Evolutionary conservation across 2,329 filamentous ascomycete species (phyloP), one percentile per base, ranked within the genome.

Genomic region (Chaetothyriales sp.): DNA sequence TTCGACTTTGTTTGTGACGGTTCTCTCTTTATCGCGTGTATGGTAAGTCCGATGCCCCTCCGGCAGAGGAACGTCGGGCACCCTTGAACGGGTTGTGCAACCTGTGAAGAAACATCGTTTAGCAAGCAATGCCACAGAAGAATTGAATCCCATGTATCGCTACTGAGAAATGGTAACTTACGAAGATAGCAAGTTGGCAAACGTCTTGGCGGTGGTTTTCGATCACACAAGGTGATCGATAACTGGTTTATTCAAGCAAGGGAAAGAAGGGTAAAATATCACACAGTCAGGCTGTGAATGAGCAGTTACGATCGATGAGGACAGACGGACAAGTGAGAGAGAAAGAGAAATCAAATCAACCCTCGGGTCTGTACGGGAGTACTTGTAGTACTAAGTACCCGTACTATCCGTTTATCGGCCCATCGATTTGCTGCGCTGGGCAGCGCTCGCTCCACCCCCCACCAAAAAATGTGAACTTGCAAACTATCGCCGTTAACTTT

Each of bases 181-280:
- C 89, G 88, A 95, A 80, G 92, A 92, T 63, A 95, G 83, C 64
- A 93, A 84, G 75, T 94, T 95, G 77, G 88, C 90, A 83, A 95
- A 95, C 89, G 87, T 95, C 74, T 86, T 95, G 86, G 78, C 83
- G 82, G 75, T 77, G 68, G 9, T 47, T 66, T 67, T 42, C 52
- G 55, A 58, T 51, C 58, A 59, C 57, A 56, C 55, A 52, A 47
- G 51, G 58, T 57, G 58, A 60, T 59, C 58, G 55, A 51, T n/a
- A n/a, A n/a, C n/a, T n/a, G n/a, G n/a, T 25, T 50, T 28, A 44
- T 50, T 44, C 47, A 22, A 43, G 46, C 32, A 26, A 25, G 4
- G 42, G 15, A 44, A 6, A 6, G 6, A 25, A 25, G 22, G 22
- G 22, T 25, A 6, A 6, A 25, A 25, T 25, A 3, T 25, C 22